Base-by-base conservation (phyloP, 129 eudicot species). In the Helianthus tuberosus region DNA sequence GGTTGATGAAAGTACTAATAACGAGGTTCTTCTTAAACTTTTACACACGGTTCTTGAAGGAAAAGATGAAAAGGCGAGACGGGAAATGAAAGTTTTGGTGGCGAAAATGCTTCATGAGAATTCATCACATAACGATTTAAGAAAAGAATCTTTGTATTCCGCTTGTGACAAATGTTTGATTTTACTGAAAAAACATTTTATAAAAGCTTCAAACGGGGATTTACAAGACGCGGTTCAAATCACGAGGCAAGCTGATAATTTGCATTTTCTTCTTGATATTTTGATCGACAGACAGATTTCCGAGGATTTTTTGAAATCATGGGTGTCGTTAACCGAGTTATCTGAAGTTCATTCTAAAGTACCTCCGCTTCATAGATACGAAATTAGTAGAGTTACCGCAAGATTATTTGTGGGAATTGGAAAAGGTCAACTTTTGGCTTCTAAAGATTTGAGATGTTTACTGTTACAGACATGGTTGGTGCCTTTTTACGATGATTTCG, bases 401-500 rank as follows among this genome's bases (percentile, higher is more conserved):
- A 79, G 97, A 84, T 62, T 93, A 25, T 93, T 90, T 81, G 97
- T 93, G 54, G 97, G 97, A 39, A 86, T 93, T 5, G 97, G 98
- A 11, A 93, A 90, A 68, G 92, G 96, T 20, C 97, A 93, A 79
- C 75, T 93, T 36, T 81, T 93, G 85, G 98, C 93, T 35, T 90
- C 93, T 4, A 90, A 93, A 71, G 98, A 93, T 61, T 79, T 81
- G 29, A 83, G 98, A 77, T 90, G 88, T 80, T 61, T 83, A 82
- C 88, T 93, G 0, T 81, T 93, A 79, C 81, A 85, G 71, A 93
- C 98, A n/a, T 93, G 98, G 98, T 79, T 93, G 85, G 97, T 83
- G 29, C 97, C 98, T 0, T 90, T 93, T 77, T 93, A 93, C 69
- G 91, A 90, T 41, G 98, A 93, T 75, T 93, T 93, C 67, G 91